These are phyloP conservation scores for Rhodamnia argentea DNA, from an alignment of 345 rosid species.

Conservation along the genomic window DNA sequence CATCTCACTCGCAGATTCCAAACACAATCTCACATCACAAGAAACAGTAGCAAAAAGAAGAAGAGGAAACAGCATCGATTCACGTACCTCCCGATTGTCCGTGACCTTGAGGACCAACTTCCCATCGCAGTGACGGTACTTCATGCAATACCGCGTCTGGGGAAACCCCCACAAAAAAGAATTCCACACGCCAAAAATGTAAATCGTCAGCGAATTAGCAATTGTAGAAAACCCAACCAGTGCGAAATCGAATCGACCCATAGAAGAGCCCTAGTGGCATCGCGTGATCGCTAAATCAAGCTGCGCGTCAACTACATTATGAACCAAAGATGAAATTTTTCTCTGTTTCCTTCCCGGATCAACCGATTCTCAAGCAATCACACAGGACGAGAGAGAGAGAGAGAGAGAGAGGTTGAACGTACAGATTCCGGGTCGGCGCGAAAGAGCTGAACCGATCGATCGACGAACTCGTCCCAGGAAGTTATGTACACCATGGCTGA, in stretches of 20 bases:
- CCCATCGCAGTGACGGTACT: conserved; percentile 91
- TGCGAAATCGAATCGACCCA: background rate
- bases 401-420: conserved; percentile 10
- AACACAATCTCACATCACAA: background rate
- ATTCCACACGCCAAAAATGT: background rate
- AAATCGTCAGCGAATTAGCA: background rate
- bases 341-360: background rate
- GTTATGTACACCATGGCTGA: conserved; percentile 55
- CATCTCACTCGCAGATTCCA: background rate
- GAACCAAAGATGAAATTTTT: background rate
- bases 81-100: conserved; percentile 78
- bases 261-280: too few relatives aligned
- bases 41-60: background rate
- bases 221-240: background rate
- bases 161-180: background rate
- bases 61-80: background rate
- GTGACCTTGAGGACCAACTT: conserved; percentile 98
- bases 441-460: conserved; percentile 65
- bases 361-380: background rate
- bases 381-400: background rate
- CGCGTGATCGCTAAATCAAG: background rate
- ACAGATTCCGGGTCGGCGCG: conserved; percentile 92
- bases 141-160: conserved; percentile 85
- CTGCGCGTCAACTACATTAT: background rate
- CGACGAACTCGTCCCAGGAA: conserved; percentile 86